phyloP scores from a whole-genome alignment of 1,284 basidiomycete genomes.

The Cryptococcus floricola region DNA sequence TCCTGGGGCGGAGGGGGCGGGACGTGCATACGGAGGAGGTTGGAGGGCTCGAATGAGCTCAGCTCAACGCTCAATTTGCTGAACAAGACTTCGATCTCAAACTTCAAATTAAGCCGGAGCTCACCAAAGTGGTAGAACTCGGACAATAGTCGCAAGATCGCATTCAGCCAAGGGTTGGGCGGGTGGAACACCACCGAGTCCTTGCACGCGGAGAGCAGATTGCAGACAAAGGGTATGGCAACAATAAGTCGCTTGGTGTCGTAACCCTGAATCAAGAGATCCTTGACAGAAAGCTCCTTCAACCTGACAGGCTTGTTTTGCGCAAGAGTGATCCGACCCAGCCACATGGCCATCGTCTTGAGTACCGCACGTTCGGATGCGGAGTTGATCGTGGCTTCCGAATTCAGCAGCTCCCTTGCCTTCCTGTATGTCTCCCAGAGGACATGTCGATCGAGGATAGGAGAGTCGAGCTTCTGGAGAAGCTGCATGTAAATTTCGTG shows the following conservation, averaged over 20 bases:
- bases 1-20: conserved; percentile 44
- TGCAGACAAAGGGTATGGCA: conserved; percentile 98
- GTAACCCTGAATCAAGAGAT: conserved; percentile 90
- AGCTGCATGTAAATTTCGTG: conserved; percentile 93
- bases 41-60: conserved; percentile 78
- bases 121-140: conserved; percentile 97
- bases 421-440: conserved; percentile 92
- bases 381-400: conserved; percentile 81
- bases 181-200: conserved; percentile 88
- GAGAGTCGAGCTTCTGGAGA: conserved; percentile 72
- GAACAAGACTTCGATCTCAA: conserved; percentile 97
- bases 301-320: conserved; percentile 88
- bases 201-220: conserved; percentile 85
- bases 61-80: conserved; percentile 86
- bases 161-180: conserved; percentile 98
- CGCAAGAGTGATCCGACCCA: conserved; percentile 88
- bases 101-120: conserved; percentile 94
- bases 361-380: conserved; percentile 79
- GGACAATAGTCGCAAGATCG: conserved; percentile 81
- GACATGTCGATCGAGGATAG: conserved; percentile 67
- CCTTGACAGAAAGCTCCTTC: conserved; percentile 93
- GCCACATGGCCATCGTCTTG: conserved; percentile 94
- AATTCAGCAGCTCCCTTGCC: conserved; percentile 79
- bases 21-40: conserved; percentile 58
- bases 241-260: conserved; percentile 88